Evolutionary conservation across 169 alveolate genomes (phyloP).

Genomic region (Condylostoma magnum): DNA sequence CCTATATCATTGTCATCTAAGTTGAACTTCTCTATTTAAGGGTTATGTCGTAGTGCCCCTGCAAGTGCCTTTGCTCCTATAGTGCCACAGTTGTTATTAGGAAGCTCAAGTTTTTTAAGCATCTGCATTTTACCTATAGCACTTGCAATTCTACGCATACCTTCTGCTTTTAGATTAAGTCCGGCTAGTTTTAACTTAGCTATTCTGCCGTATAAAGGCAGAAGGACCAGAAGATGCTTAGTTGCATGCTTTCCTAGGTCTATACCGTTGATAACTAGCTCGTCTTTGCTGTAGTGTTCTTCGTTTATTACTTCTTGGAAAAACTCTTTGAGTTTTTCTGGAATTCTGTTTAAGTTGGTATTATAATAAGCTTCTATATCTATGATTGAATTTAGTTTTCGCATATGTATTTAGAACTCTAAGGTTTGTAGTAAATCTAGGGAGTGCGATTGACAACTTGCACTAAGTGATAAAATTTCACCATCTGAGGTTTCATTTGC

Average conservation of each 20-base stretch:
- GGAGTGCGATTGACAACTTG: no score
- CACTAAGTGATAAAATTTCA: no score
- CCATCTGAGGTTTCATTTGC: no score
- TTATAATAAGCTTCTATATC: conserved; percentile 11
- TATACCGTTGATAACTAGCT: not conserved
- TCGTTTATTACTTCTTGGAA: conserved; percentile 10
- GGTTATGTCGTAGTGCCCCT: no score
- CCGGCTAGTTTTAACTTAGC: not conserved
- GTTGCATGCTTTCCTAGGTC: not conserved
- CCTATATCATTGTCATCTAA: no score
- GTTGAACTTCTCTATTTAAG: no score
- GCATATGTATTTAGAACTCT: no score
- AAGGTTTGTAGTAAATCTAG: no score
- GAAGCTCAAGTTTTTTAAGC: conserved; percentile 6
- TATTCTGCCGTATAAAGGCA: not conserved
- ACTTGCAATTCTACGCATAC: not conserved
- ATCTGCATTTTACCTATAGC: not conserved
- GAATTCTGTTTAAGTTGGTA: not conserved
- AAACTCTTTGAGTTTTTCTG: not conserved
- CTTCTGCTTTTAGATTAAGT: not conserved
- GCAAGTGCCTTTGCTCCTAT: no score
- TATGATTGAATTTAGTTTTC: no score
- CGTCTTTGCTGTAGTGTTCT: conserved; percentile 15
- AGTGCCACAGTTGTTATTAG: conserved; percentile 22
- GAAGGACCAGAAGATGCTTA: not conserved